phyloP scores from a whole-genome alignment of 257 asterid genomes.

The Nicotiana paniculata region DNA sequence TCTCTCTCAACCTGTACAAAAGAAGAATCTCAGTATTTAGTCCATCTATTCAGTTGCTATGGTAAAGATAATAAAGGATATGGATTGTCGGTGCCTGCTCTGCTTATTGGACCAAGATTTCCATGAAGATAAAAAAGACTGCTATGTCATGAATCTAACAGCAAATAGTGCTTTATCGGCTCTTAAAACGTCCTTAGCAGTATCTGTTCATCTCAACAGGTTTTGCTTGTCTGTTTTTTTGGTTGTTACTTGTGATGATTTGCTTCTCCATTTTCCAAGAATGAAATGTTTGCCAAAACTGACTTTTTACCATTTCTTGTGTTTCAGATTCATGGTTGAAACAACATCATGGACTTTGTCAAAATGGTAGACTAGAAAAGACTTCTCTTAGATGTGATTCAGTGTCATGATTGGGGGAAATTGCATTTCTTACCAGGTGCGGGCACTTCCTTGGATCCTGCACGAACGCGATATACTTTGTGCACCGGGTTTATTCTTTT shows the following conservation, averaged over 20 bases:
- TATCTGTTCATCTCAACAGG: neutral
- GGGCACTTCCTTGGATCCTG: too few species aligned
- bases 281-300: neutral
- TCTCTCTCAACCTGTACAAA: too few species aligned
- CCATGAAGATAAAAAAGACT: neutral
- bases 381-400: neutral
- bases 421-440: neutral
- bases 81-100: too few species aligned
- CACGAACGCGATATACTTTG: too few species aligned
- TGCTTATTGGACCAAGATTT: too few species aligned
- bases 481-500: too few species aligned
- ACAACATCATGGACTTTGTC: neutral
- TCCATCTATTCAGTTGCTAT: too few species aligned
- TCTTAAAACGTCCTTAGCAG: neutral
- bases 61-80: too few species aligned
- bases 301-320: neutral
- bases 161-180: neutral
- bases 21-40: too few species aligned
- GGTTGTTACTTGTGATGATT: neutral
- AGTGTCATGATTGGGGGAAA: neutral
- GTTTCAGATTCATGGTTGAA: neutral
- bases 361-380: neutral
- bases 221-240: neutral
- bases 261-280: neutral
- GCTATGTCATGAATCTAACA: neutral